These are phyloP conservation scores for Trypanosomatidae sp. DNA, from an alignment of 208 protist species.

Conservation along the genomic window DNA sequence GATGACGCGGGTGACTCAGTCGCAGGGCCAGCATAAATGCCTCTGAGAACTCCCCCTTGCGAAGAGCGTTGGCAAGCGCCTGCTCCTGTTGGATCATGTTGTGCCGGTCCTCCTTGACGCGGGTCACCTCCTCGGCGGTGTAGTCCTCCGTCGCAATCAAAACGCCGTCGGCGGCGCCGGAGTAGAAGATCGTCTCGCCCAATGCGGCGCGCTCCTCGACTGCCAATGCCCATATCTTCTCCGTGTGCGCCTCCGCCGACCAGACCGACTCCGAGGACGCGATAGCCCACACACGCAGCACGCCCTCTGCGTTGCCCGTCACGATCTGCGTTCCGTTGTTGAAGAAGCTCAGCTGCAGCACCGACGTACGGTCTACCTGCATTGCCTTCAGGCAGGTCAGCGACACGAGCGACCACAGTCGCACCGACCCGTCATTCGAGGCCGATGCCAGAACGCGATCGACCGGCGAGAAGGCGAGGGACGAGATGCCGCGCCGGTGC, in stretches of 20 bases:
- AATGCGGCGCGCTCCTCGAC: slow-evolving; percentile 43
- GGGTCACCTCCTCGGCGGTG: slow-evolving; percentile 85
- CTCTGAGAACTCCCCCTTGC: slow-evolving; percentile 68
- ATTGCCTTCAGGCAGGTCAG: slow-evolving; percentile 84
- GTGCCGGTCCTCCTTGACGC: slow-evolving; percentile 58
- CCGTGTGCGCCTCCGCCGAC: slow-evolving; percentile 75
- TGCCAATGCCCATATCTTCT: slow-evolving; percentile 83
- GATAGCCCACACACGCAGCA: slow-evolving; percentile 92
- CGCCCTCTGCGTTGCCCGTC: slow-evolving; percentile 82
- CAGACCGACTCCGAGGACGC: slow-evolving; percentile 76
- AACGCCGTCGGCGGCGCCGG: slow-evolving; percentile 88
- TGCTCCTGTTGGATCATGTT: slow-evolving; percentile 83
- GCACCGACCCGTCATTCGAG: slow-evolving; percentile 86
- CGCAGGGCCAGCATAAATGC: slow-evolving; percentile 83
- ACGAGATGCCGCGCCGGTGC: slow-evolving; percentile 80
- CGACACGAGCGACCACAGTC: slow-evolving; percentile 87
- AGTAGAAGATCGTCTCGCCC: slow-evolving; percentile 57
- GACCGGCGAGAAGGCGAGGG: slow-evolving; percentile 73
- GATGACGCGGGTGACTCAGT: slow-evolving; percentile 87
- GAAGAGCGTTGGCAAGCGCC: slow-evolving; percentile 81
- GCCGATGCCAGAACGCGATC: slow-evolving; percentile 87
- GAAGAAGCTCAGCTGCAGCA: slow-evolving; percentile 88
- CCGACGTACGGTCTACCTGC: slow-evolving; percentile 73
- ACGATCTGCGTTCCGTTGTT: slow-evolving; percentile 87
- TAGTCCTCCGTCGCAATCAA: slow-evolving; percentile 87